Base-by-base conservation (phyloP, 2,329 filamentous ascomycete genomes). In the Cercospora citrullina region DNA sequence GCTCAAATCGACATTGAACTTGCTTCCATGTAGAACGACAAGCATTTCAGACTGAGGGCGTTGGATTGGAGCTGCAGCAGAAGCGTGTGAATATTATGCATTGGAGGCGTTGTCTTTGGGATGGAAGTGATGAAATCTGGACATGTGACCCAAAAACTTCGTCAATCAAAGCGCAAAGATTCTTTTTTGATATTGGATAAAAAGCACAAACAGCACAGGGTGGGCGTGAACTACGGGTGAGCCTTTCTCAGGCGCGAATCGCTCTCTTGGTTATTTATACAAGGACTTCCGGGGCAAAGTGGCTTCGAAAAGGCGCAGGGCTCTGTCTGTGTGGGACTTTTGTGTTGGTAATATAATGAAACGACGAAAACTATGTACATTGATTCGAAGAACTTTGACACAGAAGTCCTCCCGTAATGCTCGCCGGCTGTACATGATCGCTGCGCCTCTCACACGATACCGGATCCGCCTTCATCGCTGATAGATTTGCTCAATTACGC, bases 1-100 rank as follows among this genome's bases (percentile, higher is more conserved):
- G 87, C 90, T 73, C 91, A 94, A 82, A 98, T 99, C 80, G 95
- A 99, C 81, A 87, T 88, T 65, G 94, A 98, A 84, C 83, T 99
- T 77, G 93, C 94, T 16, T 63, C 42, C 21, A 68, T 68, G 66
- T 68, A 65, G 55, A 28, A 62, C 33, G 14, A 21, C 57, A 39
- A 59, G 26, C 31, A 31, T 36, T 59, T 31, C 30, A n/a, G 8
- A 10, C 28, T 21, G 30, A 59, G 18, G 55, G 55, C 55, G 30
- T 33, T 59, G 30, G 12, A 8, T 23, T 28, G 48, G 48, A 16
- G 23, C 2, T 8, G 12, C 21, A 28, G 23, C 36, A 39, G 36
- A 26, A 28, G 14, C 48, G 48, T 28, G 48, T 53, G 48, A 53
- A 28, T 5, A 39, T 9, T 53, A 16, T 28, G 48, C 48, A 53